Base-by-base conservation (phyloP, 1,284 basidiomycete species). In the Cryptococcus wingfieldii region DNA sequence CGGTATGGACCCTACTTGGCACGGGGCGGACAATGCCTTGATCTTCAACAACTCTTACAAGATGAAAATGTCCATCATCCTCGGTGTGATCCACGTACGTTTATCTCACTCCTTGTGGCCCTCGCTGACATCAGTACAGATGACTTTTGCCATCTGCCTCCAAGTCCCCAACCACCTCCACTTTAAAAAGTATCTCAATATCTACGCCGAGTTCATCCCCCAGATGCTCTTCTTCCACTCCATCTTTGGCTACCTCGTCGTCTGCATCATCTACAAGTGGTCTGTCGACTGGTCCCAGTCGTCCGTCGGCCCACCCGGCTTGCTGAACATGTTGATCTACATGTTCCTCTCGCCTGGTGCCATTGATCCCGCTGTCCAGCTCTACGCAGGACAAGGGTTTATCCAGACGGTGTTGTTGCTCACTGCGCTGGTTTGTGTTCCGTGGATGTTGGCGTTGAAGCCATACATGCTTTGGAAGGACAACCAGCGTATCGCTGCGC, bases 31-130 rank as follows among this genome's bases (percentile, higher is more conserved):
- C 66, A 99, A 98, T 73, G 81, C 81, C 1, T 82, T 99, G 57
- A 86, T 98, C 54, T 98, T 98, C 77, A 90, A 89, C 61, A 98
- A 98, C 78, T 98, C 94, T 54, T 94, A 96, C 82, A 99, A 98
- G 86, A 99, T 99, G 96, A 98, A 99, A 82, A 94, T 98, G 92
- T 91, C 92, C 16, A 88, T 99, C 72, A 86, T 98, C 53, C 80
- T 98, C 56, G 96, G 96, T 78, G 95, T 98, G 63, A 88, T 90
- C 64, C 96, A 98, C 77, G 92, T 95, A 77, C 60, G 88, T 80
- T 38, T 37, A 23, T 42, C 8, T 38, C 43, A 6, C 12, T 10
- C 6, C n/a, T 31, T 10, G 28, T 27, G 25, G 5, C 27, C 16
- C 48, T 50, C 12, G 10, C 31, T 34, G 31, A 34, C 31, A 8